Conservation (phyloP, 2,329 filamentous ascomycete genomes). For the Sclerotinia sclerotiorum region DNA sequence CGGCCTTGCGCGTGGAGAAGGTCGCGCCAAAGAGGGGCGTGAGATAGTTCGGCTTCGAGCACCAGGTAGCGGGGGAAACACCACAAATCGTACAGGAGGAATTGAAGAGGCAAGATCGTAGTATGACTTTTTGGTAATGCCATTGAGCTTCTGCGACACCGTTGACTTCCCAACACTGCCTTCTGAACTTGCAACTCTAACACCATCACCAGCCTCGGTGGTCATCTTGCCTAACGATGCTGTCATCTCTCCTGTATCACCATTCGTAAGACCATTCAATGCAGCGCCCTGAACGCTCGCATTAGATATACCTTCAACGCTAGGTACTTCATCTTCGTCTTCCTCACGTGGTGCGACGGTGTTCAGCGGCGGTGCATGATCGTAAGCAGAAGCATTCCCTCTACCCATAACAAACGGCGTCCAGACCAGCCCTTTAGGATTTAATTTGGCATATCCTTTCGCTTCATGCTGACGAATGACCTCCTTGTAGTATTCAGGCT, state of each 20-base stretch:
- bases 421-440: constrained; percentile 81
- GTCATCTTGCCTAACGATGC: constrained; percentile 37
- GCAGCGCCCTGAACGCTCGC: constrained; percentile 33
- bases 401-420: constrained; percentile 97
- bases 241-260: constrained; percentile 33
- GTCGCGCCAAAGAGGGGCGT: constrained; percentile 35
- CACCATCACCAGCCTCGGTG: constrained; percentile 31
- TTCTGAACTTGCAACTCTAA: constrained; percentile 28
- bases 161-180: constrained; percentile 27
- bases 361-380: constrained; percentile 76
- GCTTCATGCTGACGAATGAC: constrained; percentile 87
- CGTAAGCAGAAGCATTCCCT: constrained; percentile 77
- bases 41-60: constrained; percentile 43
- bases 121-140: constrained; percentile 33
- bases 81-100: constrained; percentile 70
- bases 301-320: constrained; percentile 27
- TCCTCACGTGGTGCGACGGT: constrained; percentile 87
- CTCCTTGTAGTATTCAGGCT: constrained; percentile 79
- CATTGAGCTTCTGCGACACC: constrained; percentile 32
- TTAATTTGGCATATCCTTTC: constrained; percentile 84
- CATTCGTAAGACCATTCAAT: constrained; percentile 31
- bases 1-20: constrained; percentile 21
- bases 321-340: constrained; percentile 46
- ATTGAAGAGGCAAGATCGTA: constrained; percentile 48
- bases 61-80: constrained; percentile 69